Base-by-base conservation (phyloP, 257 asterid species). In the Nemophila menziesii region DNA sequence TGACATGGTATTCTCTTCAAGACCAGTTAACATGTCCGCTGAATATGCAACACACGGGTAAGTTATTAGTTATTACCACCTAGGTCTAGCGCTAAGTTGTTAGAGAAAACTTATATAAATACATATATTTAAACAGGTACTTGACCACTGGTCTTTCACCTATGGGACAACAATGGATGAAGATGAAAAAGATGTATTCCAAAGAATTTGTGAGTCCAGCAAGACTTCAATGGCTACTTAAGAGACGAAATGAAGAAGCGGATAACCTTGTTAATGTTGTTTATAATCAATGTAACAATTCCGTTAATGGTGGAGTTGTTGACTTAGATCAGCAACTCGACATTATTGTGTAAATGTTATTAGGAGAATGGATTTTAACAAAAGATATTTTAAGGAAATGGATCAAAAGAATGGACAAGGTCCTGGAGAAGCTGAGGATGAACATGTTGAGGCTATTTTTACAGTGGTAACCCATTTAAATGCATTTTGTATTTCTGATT, bases 351-450 rank as follows among this genome's bases (percentile, higher is more conserved):
- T 58, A 0, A 56, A 56, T 11, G 29, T 55, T 23, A 47, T 33
- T 0, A 58, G 70, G 43, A 55, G 21, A 4, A 8, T 55, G 54
- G 22, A 53, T 13, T 54, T 59, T 6, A 42, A 36, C 3, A 54
- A 60, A 53, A 56, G 58, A 38, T 29, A 18, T 12, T 66, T 66
- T 3, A n/a, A n/a, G 65, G 68, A 22, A 10, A n/a, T 3, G 73
- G 65, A 4, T 9, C 7, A 1, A 51, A 42, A 33, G 49, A 43
- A n/a, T n/a, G n/a, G n/a, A n/a, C n/a, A n/a, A n/a, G n/a, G n/a
- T n/a, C n/a, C n/a, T n/a, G n/a, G n/a, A n/a, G n/a, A n/a, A n/a
- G n/a, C n/a, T n/a, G n/a, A n/a, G n/a, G n/a, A n/a, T n/a, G n/a
- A n/a, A n/a, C n/a, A n/a, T n/a, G n/a, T n/a, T n/a, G n/a, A n/a